These are phyloP conservation scores for Podila verticillata DNA, from an alignment of 192 early-diverging fungal genomes.

Conservation along the genomic window DNA sequence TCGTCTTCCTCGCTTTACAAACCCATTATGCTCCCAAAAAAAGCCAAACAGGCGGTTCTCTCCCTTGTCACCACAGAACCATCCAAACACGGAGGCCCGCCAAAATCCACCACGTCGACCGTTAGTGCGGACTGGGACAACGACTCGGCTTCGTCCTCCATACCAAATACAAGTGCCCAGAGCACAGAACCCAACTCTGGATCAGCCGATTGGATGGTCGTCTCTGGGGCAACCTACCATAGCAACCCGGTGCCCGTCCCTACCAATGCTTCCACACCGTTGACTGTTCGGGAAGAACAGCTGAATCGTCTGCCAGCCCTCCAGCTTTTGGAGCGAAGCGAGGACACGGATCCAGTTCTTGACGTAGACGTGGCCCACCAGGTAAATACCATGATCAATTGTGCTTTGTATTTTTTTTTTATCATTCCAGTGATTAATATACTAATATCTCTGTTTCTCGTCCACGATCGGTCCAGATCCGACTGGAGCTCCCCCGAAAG, in stretches of 20 bases:
- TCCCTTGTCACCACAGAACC: conserved; percentile 43
- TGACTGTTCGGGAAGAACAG: conserved; percentile 30
- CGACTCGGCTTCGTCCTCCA: neutral
- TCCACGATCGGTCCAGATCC: conserved; percentile 64
- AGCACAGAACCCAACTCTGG: conserved; percentile 28
- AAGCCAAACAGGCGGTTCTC: conserved; percentile 25
- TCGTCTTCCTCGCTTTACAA: conserved; percentile 25
- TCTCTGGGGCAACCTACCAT: conserved; percentile 26
- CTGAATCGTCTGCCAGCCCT: conserved; percentile 41
- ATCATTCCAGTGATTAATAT: neutral
- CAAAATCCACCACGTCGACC: conserved; percentile 33
- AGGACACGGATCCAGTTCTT: conserved; percentile 58
- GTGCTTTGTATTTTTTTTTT: neutral
- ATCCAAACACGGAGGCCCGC: conserved; percentile 28
- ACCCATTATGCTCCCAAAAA: conserved; percentile 38
- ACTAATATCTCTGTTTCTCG: neutral
- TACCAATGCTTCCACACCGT: conserved; percentile 14
- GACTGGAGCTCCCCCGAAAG: conserved; percentile 79
- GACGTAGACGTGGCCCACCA: conserved; percentile 55
- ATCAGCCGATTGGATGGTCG: conserved; percentile 27
- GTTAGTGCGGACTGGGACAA: conserved; percentile 39
- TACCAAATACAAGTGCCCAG: conserved; percentile 10
- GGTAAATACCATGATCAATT: conserved; percentile 36
- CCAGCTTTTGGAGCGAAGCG: conserved; percentile 51
- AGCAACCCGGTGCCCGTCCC: neutral